These are phyloP conservation scores for Orbilia quercus DNA, from an alignment of 2,329 filamentous ascomycete genomes.

Conservation along the genomic window DNA sequence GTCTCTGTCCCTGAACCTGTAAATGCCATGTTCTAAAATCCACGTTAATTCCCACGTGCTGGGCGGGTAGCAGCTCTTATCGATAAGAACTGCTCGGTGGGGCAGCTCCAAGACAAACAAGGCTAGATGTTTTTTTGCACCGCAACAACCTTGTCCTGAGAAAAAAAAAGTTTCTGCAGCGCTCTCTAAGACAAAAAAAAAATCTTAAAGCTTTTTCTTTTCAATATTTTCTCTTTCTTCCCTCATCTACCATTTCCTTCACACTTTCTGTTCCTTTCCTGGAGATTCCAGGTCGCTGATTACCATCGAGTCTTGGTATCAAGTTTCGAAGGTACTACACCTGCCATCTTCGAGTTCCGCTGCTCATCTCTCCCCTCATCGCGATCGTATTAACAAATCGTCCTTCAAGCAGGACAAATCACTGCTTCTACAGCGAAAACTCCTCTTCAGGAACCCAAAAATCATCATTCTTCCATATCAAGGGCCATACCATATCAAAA, in stretches of 20 bases:
- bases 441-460: conserved; percentile 26
- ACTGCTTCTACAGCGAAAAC: conserved; percentile 46
- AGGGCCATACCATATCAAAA: conserved; percentile 7
- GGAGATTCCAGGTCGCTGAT: conserved; percentile 43
- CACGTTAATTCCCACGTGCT: background rate
- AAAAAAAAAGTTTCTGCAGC: conserved; percentile 54
- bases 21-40: background rate
- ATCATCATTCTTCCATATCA: background rate
- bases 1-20: too few relatives aligned
- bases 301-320: conserved; percentile 51
- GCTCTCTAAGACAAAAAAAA: conserved; percentile 51
- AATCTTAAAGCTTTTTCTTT: conserved; percentile 43
- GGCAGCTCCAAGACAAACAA: conserved; percentile 38
- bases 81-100: conserved; percentile 43
- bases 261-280: conserved; percentile 20
- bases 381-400: conserved; percentile 19
- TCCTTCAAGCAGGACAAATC: conserved; percentile 24
- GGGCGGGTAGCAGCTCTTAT: conserved; percentile 15
- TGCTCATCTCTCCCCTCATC: conserved; percentile 57
- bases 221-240: conserved; percentile 17
- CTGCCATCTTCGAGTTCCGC: conserved; percentile 61
- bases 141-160: conserved; percentile 51
- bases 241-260: conserved; percentile 28
- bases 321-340: conserved; percentile 23
- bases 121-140: conserved; percentile 37